Evolutionary conservation across 1,284 basidiomycete species (phyloP).

Genomic region (Coriolopsis trogii): DNA sequence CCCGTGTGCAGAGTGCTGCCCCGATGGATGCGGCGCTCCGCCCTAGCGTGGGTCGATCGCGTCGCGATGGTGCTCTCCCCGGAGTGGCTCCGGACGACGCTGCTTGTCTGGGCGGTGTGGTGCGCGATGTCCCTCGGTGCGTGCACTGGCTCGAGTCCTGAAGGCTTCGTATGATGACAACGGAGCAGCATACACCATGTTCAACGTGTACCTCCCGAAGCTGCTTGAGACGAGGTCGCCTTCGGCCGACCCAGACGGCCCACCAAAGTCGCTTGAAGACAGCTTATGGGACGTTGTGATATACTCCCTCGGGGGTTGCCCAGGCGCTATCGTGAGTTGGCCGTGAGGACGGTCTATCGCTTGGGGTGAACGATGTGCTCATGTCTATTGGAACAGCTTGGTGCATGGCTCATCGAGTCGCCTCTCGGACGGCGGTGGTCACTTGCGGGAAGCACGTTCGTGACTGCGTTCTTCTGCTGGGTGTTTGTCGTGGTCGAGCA

Average conservation of each 20-base stretch:
- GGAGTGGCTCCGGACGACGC: conserved; percentile 82
- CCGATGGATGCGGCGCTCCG: conserved; percentile 47
- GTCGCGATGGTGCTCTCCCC: conserved; percentile 78
- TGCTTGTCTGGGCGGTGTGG: conserved; percentile 88
- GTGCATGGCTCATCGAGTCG: conserved; percentile 88
- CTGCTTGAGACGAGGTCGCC: conserved; percentile 68
- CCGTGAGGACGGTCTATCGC: not conserved
- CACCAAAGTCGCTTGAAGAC: conserved; percentile 56
- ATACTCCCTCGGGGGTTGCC: conserved; percentile 84
- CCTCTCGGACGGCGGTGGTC: conserved; percentile 78
- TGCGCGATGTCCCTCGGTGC: conserved; percentile 78
- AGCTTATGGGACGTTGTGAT: conserved; percentile 84
- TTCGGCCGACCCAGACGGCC: conserved; percentile 32
- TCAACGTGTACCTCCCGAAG: conserved; percentile 95
- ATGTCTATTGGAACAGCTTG: conserved; percentile 65
- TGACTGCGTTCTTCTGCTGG: conserved; percentile 81
- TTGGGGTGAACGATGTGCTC: not conserved
- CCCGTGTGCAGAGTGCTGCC: conserved; percentile 46
- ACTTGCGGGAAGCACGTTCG: conserved; percentile 78
- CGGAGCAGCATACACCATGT: conserved; percentile 86
- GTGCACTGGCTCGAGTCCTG: conserved; percentile 30
- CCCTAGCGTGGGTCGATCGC: conserved; percentile 72
- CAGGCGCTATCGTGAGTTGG: conserved; percentile 75
- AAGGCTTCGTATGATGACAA: conserved; percentile 1
- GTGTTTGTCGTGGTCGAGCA: conserved; percentile 70